phyloP scores from a whole-genome alignment of 305 asterid species.

The Fraxinus latifolia region DNA sequence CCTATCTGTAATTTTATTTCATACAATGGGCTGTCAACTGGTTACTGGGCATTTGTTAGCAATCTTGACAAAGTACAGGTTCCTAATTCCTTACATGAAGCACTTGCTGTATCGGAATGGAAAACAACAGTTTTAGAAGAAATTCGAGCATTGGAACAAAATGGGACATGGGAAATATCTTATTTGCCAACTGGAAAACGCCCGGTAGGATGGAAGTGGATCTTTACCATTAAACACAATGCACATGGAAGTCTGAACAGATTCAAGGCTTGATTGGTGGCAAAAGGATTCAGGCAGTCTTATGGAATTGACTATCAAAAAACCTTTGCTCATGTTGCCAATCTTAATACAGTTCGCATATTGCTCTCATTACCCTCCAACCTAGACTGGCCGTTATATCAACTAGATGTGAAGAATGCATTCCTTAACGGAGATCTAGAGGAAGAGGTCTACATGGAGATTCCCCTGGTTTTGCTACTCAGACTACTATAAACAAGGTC shows the following conservation, averaged over 20 bases:
- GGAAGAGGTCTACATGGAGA: not conserved
- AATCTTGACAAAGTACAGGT: not conserved
- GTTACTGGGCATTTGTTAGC: not conserved
- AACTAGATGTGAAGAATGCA: not conserved
- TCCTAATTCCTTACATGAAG: not conserved
- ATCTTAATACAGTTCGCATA: not conserved
- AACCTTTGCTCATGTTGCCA: not conserved
- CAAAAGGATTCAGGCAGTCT: not conserved
- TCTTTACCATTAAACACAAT: not conserved
- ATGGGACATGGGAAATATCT: not conserved
- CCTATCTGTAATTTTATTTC: not conserved
- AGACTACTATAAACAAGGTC: not conserved
- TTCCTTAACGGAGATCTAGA: not conserved
- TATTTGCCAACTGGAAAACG: not conserved
- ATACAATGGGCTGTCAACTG: not conserved
- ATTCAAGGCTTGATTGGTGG: not conserved
- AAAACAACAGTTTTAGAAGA: not conserved
- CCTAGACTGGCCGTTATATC: not conserved
- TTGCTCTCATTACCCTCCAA: not conserved
- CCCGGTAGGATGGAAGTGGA: too few relatives aligned
- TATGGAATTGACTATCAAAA: not conserved
- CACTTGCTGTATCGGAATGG: not conserved
- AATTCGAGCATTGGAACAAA: not conserved
- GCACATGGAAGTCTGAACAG: not conserved
- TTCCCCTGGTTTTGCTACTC: not conserved